Conservation (phyloP, 176 grass and related monocot species). For the Phoenix dactylifera region DNA sequence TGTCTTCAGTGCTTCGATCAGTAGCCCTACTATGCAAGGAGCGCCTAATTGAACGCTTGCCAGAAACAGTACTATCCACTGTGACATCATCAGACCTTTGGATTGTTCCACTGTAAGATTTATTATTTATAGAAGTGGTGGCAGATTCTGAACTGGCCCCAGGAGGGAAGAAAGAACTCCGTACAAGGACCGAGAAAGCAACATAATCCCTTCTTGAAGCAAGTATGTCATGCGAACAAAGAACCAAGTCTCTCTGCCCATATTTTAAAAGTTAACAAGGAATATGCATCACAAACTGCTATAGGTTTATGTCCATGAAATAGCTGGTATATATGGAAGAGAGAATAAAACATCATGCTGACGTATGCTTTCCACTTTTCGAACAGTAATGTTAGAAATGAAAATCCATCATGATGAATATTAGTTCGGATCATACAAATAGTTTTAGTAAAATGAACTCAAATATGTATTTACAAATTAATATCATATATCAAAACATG, state of each 20-base stretch:
- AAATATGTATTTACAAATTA: too few species aligned
- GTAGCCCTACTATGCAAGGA: conserved; percentile 57
- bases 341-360: too few species aligned
- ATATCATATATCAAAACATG: too few species aligned
- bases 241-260: conserved; percentile 65
- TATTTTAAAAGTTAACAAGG: background rate
- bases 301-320: too few species aligned
- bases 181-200: conserved; percentile 44
- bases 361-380: too few species aligned
- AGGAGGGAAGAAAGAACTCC: conserved; percentile 35
- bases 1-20: conserved; percentile 69
- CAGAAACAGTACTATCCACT: conserved; percentile 86
- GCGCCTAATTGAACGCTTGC: conserved; percentile 52
- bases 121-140: conserved; percentile 95
- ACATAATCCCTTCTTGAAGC: conserved; percentile 60
- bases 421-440: too few species aligned
- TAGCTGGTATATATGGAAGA: too few species aligned
- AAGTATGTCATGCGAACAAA: conserved; percentile 89
- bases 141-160: conserved; percentile 94
- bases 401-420: too few species aligned
- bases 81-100: conserved; percentile 94
- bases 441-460: too few species aligned
- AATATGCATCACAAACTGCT: too few species aligned
- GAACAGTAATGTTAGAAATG: too few species aligned
- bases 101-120: conserved; percentile 66